A percentile compares a stretch with the other conserved stretches of the same genome.
Conservation (phyloP, 108 stramenopile genomes). For the Pseudonitzschia pungens region DNA sequence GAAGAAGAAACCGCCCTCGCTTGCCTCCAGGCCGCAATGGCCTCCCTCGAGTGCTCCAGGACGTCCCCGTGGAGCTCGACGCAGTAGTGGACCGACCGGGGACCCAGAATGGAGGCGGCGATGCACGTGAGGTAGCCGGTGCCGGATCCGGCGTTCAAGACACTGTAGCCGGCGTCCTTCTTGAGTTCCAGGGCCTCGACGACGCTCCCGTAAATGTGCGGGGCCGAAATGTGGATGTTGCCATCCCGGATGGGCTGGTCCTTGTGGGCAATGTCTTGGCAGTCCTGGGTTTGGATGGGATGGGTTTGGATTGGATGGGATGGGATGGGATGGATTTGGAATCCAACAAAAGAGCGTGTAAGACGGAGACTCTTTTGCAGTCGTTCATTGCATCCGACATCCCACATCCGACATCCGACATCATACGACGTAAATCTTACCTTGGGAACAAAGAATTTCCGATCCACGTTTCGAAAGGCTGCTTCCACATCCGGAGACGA, state of each 20-base stretch:
- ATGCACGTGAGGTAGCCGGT: conserved; percentile 87
- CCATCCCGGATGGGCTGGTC: conserved; percentile 83
- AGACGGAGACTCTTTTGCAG: no score
- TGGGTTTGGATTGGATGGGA: no score
- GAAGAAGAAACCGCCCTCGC: conserved; percentile 2
- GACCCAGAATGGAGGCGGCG: conserved; percentile 79
- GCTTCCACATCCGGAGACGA: conserved; percentile 62
- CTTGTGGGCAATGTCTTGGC: conserved; percentile 51
- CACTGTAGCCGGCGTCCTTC: conserved; percentile 42
- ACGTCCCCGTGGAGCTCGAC: conserved; percentile 80
- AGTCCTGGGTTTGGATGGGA: no score
- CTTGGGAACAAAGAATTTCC: conserved; percentile 79
- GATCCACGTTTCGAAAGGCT: conserved; percentile 80
- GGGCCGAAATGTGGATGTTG: conserved; percentile 89
- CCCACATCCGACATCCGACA: no score
- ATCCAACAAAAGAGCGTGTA: no score
- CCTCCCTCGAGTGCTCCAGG: conserved; percentile 63
- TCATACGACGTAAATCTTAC: conserved; percentile 45
- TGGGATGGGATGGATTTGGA: no score
- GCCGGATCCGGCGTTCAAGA: conserved; percentile 87
- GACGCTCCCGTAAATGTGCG: conserved; percentile 87
- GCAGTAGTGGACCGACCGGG: conserved; percentile 59
- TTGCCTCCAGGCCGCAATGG: conserved; percentile 62
- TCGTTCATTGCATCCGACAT: no score
- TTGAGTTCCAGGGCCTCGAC: conserved; percentile 85